Evolutionary conservation across 2,329 filamentous ascomycete species (phyloP), one percentile per base, ranked within the genome.

Genomic region (Hymenoscyphus albidus): DNA sequence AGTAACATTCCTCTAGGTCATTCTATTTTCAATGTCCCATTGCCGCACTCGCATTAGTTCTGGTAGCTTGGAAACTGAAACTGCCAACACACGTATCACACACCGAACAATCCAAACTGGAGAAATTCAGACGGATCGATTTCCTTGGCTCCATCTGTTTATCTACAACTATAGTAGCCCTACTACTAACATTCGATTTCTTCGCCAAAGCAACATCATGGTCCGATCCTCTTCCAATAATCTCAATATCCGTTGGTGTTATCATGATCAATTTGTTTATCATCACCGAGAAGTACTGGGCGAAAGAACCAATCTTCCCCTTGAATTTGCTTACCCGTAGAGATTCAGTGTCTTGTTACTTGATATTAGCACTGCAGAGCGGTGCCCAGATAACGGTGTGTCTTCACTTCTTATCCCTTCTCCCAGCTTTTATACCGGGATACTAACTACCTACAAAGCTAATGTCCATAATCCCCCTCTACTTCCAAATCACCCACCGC

Each of bases 391-490:
- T 86, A 9, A 82, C 80, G 1, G 81, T 86, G 55, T 40, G 55
- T 59, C 6, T 35, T 10, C 27, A 27, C 27, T 27, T 31, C 9
- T 12, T 54, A 9, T 4, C 2, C 48, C 18, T 27, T 54, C 27
- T 12, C 18, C 6, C 5, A 10, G 5, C n/a, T 22, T 18, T 7
- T 51, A 2, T 5, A 27, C 27, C 1, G 10, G 10, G 10, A 27
- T 42, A 3, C 14, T 38, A 27, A 56, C 48, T 14, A 9, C 32
- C 13, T 3, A 7, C 39, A 0, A 65, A 80, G 75, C 77, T 86
- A 69, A 86, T 89, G 83, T 87, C 86, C 59, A 81, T 82, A 0
- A 82, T 90, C 0, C 88, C 88, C 0, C 74, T 91, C 0, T 91
- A 91, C 75, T 91, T 91, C 66, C 86, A 89, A 65, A 82, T 89